Percentiles rank a stretch among this genome's conserved stretches.
phyloP scores from a whole-genome alignment of 441 rosid genomes.

The Kokia cookei region DNA sequence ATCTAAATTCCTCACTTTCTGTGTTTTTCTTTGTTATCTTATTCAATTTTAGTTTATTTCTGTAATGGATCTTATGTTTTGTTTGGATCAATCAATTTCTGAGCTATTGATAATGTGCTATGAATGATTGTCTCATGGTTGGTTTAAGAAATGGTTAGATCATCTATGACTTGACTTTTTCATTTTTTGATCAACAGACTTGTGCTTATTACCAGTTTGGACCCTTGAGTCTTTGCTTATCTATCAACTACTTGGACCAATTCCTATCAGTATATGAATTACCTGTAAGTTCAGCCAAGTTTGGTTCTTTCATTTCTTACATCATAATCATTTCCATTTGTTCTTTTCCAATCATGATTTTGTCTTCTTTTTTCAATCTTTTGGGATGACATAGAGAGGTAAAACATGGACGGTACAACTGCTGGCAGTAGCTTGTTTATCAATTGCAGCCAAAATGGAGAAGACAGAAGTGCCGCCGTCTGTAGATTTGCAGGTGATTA shows the following conservation, averaged over 20 bases:
- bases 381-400: slow-evolving; percentile 25
- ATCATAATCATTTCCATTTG: neutral
- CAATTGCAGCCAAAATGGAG: slow-evolving; percentile 57
- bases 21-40: too few relatives aligned
- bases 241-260: slow-evolving; percentile 41
- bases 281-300: slow-evolving; percentile 31
- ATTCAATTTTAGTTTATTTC: neutral
- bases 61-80: neutral
- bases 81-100: slow-evolving; percentile 6
- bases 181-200: slow-evolving; percentile 33
- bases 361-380: neutral
- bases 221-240: slow-evolving; percentile 25
- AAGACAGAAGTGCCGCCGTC: slow-evolving; percentile 42
- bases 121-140: slow-evolving; percentile 9
- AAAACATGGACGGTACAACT: slow-evolving; percentile 49
- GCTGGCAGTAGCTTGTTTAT: slow-evolving; percentile 51
- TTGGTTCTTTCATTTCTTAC: neutral
- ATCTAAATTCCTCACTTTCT: too few relatives aligned
- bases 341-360: neutral
- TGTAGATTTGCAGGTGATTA: slow-evolving; percentile 48
- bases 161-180: neutral
- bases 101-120: slow-evolving; percentile 2
- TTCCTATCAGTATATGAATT: slow-evolving; percentile 39
- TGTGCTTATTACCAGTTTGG: slow-evolving; percentile 32
- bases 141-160: slow-evolving; percentile 3